Base-by-base conservation (phyloP, 2,329 filamentous ascomycete species). In the Apiospora rasikravindrae region DNA sequence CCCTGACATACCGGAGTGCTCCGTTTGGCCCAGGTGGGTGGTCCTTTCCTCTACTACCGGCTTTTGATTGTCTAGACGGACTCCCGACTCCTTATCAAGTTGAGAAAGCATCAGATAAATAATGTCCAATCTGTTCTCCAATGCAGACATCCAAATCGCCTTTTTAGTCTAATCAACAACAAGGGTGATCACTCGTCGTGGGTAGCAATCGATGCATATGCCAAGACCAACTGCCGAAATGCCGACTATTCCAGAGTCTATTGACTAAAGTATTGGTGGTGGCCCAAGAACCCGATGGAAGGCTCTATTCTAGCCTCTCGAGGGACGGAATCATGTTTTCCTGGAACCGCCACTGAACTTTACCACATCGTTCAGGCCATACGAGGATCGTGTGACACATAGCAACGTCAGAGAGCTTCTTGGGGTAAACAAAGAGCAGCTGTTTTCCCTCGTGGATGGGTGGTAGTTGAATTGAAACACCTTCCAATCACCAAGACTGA, bases 321-420 rank as follows among this genome's bases (percentile, higher is more conserved):
- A 37, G 16, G 33, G 33, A 64, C 10, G 57, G 14, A 40, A 40
- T 64, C 33, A 64, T 64, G 57, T 22, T 64, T 64, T 40, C 57
- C 57, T 40, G 33, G 57, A 64, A 64, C 57, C 29, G 33, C 33
- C 29, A 19, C 33, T 22, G 33, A 64, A 64, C 57, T 40, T 40
- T n/a, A 64, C 33, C 10, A 40, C 57, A 40, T 33, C 19, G 40
- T 40, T 64, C 33, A 22, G 57, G 6, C 33, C 57, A 64, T 64
- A 64, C 57, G 57, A 40, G 57, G 57, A 40, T 64, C 57, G 57
- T 64, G 57, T 64, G 57, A 64, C 57, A 64, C 33, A 22, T 64
- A 64, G 57, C 57, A 64, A 40, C 57, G 33, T 64, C 57, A 64
- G 57, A 64, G 57, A 22, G 45, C 33, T n/a, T 64, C 57, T 40